Evolutionary conservation across 1,284 basidiomycete genomes (phyloP).

Genomic region (Bjerkandera adusta): DNA sequence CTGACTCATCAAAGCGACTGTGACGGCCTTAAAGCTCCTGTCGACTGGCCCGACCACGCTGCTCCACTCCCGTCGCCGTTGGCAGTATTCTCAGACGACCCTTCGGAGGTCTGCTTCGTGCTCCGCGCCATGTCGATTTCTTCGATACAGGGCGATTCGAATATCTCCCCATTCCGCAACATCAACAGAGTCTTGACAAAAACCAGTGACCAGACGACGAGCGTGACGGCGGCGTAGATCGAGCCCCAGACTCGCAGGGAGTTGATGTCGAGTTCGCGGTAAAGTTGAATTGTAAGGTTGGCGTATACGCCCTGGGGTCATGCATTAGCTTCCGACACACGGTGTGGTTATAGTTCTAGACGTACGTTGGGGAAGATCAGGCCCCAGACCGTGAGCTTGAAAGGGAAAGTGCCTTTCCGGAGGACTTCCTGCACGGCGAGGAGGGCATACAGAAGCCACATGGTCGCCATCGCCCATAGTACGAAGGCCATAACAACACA

Average conservation of each 20-base stretch:
- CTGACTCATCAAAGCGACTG: too few species aligned
- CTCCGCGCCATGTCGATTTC: constrained; percentile 20
- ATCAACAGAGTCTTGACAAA: constrained; percentile 35
- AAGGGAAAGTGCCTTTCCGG: constrained; percentile 29
- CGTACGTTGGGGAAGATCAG: constrained; percentile 49
- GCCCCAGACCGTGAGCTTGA: constrained; percentile 46
- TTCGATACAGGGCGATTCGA: constrained; percentile 37
- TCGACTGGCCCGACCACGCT: too few species aligned
- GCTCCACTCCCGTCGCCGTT: too few species aligned
- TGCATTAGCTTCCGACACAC: background rate
- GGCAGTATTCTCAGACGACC: too few species aligned
- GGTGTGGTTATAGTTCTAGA: too few species aligned
- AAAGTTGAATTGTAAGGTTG: constrained; percentile 42
- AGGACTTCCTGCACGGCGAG: constrained; percentile 33
- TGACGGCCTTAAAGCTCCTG: too few species aligned
- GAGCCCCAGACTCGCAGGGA: constrained; percentile 29
- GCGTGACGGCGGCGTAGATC: constrained; percentile 21
- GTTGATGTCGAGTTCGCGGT: constrained; percentile 37
- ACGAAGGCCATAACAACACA: constrained; percentile 38
- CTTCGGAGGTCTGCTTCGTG: too few species aligned
- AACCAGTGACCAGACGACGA: constrained; percentile 43
- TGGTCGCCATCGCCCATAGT: constrained; percentile 45
- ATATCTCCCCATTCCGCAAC: constrained; percentile 39
- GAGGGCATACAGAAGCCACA: constrained; percentile 41
- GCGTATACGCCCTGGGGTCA: constrained; percentile 38